Base-by-base conservation (phyloP, 345 rosid species). In the Dipteronia dyeriana region DNA sequence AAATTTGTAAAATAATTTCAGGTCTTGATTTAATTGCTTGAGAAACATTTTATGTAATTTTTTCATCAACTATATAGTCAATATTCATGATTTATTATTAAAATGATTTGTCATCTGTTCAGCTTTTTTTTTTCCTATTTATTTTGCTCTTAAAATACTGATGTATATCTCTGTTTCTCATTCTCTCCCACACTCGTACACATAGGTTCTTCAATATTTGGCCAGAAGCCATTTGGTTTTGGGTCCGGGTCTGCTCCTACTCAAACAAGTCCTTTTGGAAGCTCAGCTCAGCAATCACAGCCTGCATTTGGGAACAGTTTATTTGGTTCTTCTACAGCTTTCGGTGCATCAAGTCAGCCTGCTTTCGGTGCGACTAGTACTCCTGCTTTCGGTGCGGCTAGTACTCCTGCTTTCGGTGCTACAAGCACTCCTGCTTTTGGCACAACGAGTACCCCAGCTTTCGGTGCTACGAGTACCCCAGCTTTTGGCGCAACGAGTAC, bases 211-310 rank as follows among this genome's bases (percentile, higher is more conserved):
- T 87, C 95, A 80, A 76, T 77, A 22, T 92, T 90, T 73, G 97
- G 98, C 66, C 97, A 94, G 82, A 92, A 91, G 81, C 79, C 92
- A 56, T 93, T 93, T 83, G 97, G 97, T 76, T 89, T 92, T 83
- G 92, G 94, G 49, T 87, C 99, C 62, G 92, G 94, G 49, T 87
- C 99, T 59, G 78, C 87, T 49, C 77, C 85, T 19, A 85, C 89
- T 76, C 95, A 84, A 65, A 29, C 93, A 56, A 88, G 80, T 70
- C 91, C 91, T 41, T 93, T 93, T 51, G 96, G 94, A 80, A 82
- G 82, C 82, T 77, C 91, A 66, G 80, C 80, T 71, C 97, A 81
- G 76, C 95, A 84, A 78, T 85, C 97, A 77, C 95, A 92, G 78
- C 87, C 95, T 71, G 92, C 88, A 34, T 91, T 90, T 84, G 94